Conservation (phyloP, 139 green algal genomes). For the Eudorina sp. region DNA sequence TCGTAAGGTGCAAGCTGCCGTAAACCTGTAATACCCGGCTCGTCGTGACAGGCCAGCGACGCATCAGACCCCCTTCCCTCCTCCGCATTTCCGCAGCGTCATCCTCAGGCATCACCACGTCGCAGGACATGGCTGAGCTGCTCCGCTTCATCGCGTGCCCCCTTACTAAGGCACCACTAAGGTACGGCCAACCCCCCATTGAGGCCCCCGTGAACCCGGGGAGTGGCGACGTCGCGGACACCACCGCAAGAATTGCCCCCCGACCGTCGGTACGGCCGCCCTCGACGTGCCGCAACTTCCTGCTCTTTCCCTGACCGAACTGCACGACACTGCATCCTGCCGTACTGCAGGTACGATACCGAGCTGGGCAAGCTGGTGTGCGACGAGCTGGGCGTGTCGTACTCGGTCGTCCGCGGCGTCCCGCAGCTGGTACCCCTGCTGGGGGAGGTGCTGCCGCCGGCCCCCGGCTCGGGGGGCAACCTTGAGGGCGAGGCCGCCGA, state of each 20-base stretch:
- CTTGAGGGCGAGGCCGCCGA: background rate
- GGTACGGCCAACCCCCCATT: slow-evolving; percentile 3
- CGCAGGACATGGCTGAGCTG: background rate
- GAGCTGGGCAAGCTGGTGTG: background rate
- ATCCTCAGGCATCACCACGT: background rate
- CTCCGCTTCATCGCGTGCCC: slow-evolving; percentile 43
- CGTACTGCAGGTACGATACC: slow-evolving; percentile 19
- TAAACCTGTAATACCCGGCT: no score
- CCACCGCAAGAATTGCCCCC: no score
- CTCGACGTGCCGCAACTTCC: no score
- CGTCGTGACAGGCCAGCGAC: no score
- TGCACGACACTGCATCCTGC: background rate
- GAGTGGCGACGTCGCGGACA: no score
- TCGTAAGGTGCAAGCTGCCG: no score
- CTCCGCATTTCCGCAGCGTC: no score
- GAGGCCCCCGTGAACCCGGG: no score
- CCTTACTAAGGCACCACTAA: slow-evolving; percentile 21
- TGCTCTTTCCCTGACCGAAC: no score
- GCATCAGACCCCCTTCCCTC: no score
- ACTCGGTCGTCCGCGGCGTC: background rate
- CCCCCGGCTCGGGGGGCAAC: background rate
- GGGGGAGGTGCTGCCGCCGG: slow-evolving; percentile 1
- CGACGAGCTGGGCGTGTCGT: slow-evolving; percentile 38
- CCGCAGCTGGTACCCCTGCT: slow-evolving; percentile 41
- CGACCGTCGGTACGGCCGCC: no score